Base-by-base conservation (phyloP, 805 yeast species). In the Candida pseudoglaebosa region DNA sequence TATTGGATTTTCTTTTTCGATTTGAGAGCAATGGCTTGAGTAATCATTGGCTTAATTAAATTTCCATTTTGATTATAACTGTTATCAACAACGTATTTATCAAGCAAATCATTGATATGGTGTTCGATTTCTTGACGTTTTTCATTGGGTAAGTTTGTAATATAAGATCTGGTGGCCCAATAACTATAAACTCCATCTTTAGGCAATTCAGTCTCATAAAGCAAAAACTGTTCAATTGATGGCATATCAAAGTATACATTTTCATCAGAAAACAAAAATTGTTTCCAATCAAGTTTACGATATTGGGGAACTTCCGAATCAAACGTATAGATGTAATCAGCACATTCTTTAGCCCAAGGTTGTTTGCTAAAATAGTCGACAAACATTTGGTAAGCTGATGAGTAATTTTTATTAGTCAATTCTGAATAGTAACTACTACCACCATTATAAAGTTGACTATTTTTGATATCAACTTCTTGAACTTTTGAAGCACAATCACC, bases 251-350 rank as follows among this genome's bases (percentile, higher is more conserved):
- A 76, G 41, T 48, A 43, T 9, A 49, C 46, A 40, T 61, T 56
- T 26, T 57, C 54, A 9, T 40, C 19, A 13, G 31, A 34, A 10
- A 37, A 38, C 30, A 77, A 63, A 1, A 62, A 59, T 2, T 57
- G 32, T 39, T 64, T 62, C 84, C 84, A 79, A 9, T 47, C 45
- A 12, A 63, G 69, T 20, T 56, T 65, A 32, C 80, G 64, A 46
- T 76, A 79, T 55, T 79, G 84, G 4, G 85, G 84, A 20, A 78
- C 80, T 2, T 53, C 54, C 4, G 28, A 44, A 43, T 75, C 81
- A 41, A 34, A 60, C 3, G 48, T 20, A 54, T 67, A 65, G 7
- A 63, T 52, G 20, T 52, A 53, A 22, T 65, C 51, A 3, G 67
- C 59, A 12, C 66, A 59, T 32, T 54, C 46, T 24, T 43, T 44